A percentile compares a stretch with the other conserved stretches of the same genome.
Evolutionary conservation across 148 eudicot genomes (phyloP).

Genomic region (Rhododendron molle): DNA sequence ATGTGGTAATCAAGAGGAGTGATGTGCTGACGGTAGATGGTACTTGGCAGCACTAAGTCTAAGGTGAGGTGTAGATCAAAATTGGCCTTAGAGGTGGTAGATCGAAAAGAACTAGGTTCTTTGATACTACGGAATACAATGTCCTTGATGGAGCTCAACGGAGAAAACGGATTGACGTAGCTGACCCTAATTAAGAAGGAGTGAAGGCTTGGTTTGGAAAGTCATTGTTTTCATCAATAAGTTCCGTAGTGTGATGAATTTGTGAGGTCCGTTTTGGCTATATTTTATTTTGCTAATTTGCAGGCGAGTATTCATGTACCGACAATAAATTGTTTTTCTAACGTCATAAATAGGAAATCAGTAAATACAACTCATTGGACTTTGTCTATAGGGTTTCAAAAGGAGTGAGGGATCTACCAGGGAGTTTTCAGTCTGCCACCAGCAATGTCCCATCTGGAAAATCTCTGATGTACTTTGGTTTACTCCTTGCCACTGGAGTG

Average conservation of each 20-base stretch:
- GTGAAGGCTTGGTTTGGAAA: neutral
- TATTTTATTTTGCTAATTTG: neutral
- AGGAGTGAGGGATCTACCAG: conserved; percentile 52
- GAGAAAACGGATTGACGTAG: neutral
- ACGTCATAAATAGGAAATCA: neutral
- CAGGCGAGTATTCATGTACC: neutral
- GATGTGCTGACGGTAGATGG: neutral
- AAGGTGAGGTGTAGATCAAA: neutral
- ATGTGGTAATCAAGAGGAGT: neutral
- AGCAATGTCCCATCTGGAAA: conserved; percentile 54
- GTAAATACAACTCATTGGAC: neutral
- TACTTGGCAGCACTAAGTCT: neutral
- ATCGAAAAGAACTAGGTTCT: neutral
- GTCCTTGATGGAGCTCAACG: neutral
- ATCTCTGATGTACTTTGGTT: conserved; percentile 47
- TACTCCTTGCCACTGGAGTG: conserved; percentile 46
- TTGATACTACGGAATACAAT: neutral
- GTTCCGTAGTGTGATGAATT: neutral
- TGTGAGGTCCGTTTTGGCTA: neutral
- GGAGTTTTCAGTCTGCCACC: conserved; percentile 48
- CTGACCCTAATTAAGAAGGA: neutral
- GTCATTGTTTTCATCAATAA: neutral
- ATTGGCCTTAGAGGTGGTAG: neutral
- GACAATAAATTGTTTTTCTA: neutral
- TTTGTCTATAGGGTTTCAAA: conserved; percentile 34